phyloP scores from a whole-genome alignment of 106 monocot genomes.

The Dendrobium chrysotoxum region DNA sequence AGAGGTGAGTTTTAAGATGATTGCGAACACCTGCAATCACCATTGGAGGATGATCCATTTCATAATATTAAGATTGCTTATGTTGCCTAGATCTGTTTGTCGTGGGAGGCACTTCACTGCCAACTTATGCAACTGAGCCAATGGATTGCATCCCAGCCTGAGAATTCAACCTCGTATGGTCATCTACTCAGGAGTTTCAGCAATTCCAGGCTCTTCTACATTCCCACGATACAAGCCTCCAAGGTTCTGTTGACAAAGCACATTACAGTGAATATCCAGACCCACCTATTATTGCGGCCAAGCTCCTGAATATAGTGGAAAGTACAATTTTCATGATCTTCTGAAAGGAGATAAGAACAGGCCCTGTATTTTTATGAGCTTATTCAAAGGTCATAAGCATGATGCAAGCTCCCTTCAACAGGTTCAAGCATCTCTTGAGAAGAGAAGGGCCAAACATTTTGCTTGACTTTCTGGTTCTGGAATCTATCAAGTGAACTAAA shows the following conservation, averaged over 20 bases:
- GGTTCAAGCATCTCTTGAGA: slow-evolving; percentile 65
- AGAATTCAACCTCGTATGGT: slow-evolving; percentile 31
- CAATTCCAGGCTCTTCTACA: slow-evolving; percentile 86
- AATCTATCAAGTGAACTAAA: too few species aligned
- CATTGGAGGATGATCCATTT: slow-evolving; percentile 34
- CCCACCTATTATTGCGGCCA: slow-evolving; percentile 26
- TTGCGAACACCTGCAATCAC: slow-evolving; percentile 36
- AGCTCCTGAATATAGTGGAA: slow-evolving; percentile 51
- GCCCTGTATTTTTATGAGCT: slow-evolving; percentile 16
- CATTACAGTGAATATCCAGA: slow-evolving; percentile 24
- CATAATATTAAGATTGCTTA: slow-evolving; percentile 70
- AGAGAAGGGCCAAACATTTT: slow-evolving; percentile 4
- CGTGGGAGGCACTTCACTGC: slow-evolving; percentile 77
- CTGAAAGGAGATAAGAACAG: slow-evolving; percentile 70
- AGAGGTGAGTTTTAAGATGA: slow-evolving; percentile 47
- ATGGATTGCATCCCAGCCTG: slow-evolving; percentile 36
- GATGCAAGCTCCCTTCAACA: slow-evolving; percentile 60
- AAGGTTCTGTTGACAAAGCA: slow-evolving; percentile 28
- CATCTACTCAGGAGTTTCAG: slow-evolving; percentile 71
- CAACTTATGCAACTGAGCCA: slow-evolving; percentile 55
- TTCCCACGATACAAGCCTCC: too few species aligned
- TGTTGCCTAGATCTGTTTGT: slow-evolving; percentile 63
- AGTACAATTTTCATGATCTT: slow-evolving; percentile 60
- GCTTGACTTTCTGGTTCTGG: too few species aligned
- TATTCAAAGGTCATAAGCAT: slow-evolving; percentile 44